Evolutionary conservation across 2,329 filamentous ascomycete species (phyloP).

Genomic region (Uncinocarpus reesii): DNA sequence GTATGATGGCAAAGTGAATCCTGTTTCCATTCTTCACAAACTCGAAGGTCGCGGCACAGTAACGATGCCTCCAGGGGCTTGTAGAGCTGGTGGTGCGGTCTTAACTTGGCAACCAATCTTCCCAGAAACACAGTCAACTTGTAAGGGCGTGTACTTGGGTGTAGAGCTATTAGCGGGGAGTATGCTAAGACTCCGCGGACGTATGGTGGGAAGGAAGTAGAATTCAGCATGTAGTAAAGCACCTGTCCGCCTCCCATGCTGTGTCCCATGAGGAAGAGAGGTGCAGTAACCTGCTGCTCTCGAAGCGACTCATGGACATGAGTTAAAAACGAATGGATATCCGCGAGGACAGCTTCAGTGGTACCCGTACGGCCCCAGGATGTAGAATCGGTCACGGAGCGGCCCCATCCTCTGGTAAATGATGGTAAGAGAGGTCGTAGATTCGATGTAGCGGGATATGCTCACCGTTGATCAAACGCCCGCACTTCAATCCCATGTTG

Average conservation of each 20-base stretch:
- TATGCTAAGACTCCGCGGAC: conserved; percentile 63
- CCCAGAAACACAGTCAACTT: conserved; percentile 55
- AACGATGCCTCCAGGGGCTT: conserved; percentile 55
- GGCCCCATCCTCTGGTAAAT: conserved; percentile 61
- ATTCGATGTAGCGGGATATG: background rate
- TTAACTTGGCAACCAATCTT: conserved; percentile 54
- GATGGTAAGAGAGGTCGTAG: background rate
- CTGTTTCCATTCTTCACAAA: conserved; percentile 49
- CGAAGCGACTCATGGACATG: conserved; percentile 41
- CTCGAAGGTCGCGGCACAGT: conserved; percentile 56
- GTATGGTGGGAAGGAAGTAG: conserved; percentile 46
- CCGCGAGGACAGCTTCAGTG: conserved; percentile 60
- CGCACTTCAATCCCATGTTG: conserved; percentile 62
- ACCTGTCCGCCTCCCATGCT: conserved; percentile 81
- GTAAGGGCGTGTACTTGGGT: conserved; percentile 54
- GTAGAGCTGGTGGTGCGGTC: conserved; percentile 58
- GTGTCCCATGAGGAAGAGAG: conserved; percentile 79
- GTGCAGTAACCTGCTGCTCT: conserved; percentile 29
- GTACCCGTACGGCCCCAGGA: conserved; percentile 64
- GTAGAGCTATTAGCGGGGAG: conserved; percentile 67
- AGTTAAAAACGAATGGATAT: conserved; percentile 66
- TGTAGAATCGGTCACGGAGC: conserved; percentile 50
- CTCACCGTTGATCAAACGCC: conserved; percentile 63
- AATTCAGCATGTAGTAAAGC: conserved; percentile 48
- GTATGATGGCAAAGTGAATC: conserved; percentile 71